Evolutionary conservation across 2,329 filamentous ascomycete genomes (phyloP).

Genomic region (Colletotrichum tropicale): DNA sequence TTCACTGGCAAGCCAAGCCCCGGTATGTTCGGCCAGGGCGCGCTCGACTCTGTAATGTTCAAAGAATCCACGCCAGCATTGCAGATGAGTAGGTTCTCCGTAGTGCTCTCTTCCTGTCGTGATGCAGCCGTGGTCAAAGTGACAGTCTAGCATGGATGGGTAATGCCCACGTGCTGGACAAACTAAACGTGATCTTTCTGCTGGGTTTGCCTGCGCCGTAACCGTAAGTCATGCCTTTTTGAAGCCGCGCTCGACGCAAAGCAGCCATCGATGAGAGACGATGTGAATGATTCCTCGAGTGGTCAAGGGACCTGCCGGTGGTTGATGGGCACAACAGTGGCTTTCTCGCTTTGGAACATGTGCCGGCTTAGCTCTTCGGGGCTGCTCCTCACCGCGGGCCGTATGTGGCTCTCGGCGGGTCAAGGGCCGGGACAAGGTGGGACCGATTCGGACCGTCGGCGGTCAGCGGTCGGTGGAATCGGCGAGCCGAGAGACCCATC

Average conservation of each 20-base stretch:
- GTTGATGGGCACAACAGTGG: not conserved
- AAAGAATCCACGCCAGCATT: not conserved
- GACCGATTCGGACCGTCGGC: not conserved
- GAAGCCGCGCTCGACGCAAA: not conserved
- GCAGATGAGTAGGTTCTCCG: not conserved
- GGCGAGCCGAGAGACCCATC: not conserved
- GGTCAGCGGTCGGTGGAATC: not conserved
- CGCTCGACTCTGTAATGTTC: not conserved
- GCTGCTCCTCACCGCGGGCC: not conserved
- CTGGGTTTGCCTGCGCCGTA: not conserved
- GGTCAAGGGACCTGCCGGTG: not conserved
- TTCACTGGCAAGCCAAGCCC: not conserved
- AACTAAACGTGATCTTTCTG: not conserved
- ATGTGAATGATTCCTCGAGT: not conserved
- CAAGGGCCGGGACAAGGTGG: not conserved
- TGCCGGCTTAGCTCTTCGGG: not conserved
- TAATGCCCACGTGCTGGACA: not conserved
- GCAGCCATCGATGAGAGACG: not conserved
- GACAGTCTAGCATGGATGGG: not conserved
- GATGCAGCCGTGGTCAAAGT: not conserved
- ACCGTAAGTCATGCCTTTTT: not conserved
- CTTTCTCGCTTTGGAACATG: not conserved
- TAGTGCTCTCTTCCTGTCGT: not conserved
- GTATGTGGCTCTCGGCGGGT: not conserved
- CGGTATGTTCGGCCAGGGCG: not conserved